These are phyloP conservation scores for Neurospora sp. DNA, from an alignment of 495 filamentous ascomycete species.

Conservation along the genomic window DNA sequence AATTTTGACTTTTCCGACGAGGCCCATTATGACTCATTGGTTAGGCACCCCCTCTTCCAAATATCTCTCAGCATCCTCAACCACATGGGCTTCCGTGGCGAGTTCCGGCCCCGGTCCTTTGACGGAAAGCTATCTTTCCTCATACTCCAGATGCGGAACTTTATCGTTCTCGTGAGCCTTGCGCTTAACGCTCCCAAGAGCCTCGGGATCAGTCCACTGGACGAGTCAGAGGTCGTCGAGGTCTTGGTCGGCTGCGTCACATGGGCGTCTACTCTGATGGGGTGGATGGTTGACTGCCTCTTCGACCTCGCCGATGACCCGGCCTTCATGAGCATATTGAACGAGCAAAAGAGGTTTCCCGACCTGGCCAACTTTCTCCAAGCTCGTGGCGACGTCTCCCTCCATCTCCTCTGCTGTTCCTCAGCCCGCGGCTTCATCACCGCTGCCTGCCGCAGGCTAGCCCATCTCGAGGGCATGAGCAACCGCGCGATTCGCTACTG, in stretches of 20 bases:
- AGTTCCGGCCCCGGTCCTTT: slow-evolving; percentile 46
- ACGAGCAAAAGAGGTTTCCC: slow-evolving; percentile 33
- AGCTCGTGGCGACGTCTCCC: slow-evolving; percentile 40
- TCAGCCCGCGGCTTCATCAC: slow-evolving; percentile 62
- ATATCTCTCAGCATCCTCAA: slow-evolving; percentile 61
- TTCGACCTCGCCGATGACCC: slow-evolving; percentile 51
- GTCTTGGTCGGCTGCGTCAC: slow-evolving; percentile 44
- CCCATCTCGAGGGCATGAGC: slow-evolving; percentile 33
- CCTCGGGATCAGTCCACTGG: slow-evolving; percentile 41
- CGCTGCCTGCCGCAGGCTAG: slow-evolving; percentile 55
- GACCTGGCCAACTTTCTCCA: slow-evolving; percentile 37
- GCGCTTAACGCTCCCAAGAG: slow-evolving; percentile 39
- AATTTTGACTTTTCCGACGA: slow-evolving; percentile 63
- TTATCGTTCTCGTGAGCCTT: slow-evolving; percentile 55
- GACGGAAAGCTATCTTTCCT: slow-evolving; percentile 64
- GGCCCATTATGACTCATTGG: slow-evolving; percentile 56
- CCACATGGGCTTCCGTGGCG: slow-evolving; percentile 54
- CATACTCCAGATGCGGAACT: slow-evolving; percentile 60
- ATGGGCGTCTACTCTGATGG: slow-evolving; percentile 61
- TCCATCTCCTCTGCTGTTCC: slow-evolving; percentile 63
- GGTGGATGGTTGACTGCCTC: slow-evolving; percentile 58
- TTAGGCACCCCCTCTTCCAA: slow-evolving; percentile 56
- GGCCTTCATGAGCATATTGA: slow-evolving; percentile 32
- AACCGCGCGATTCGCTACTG: slow-evolving; percentile 29
- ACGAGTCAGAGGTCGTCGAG: slow-evolving; percentile 54